Conservation (phyloP, 2,329 filamentous ascomycete genomes). For the Huntiella moniliformis region DNA sequence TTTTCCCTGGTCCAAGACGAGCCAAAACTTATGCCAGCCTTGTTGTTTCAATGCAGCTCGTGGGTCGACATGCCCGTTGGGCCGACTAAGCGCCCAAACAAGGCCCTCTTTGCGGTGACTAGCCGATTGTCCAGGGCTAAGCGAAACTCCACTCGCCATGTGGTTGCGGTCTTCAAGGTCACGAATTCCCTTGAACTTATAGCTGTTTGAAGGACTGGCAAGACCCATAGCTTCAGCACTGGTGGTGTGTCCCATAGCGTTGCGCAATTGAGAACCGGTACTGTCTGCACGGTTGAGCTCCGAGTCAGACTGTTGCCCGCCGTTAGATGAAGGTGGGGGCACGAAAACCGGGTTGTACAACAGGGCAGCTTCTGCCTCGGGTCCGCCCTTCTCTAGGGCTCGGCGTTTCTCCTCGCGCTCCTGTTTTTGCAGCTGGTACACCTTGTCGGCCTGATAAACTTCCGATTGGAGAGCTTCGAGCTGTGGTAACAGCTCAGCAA, state of each 20-base stretch:
- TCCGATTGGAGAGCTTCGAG: conserved; percentile 74
- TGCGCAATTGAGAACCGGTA: conserved; percentile 43
- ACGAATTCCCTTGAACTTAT: conserved; percentile 75
- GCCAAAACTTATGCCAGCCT: conserved; percentile 99
- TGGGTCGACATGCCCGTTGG: conserved; percentile 86
- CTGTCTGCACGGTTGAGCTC: conserved; percentile 59
- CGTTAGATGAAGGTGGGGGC: conserved; percentile 37
- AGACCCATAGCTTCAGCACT: conserved; percentile 6
- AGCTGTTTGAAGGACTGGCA: conserved; percentile 31
- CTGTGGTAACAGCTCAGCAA: conserved; percentile 73
- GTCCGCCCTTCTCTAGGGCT: conserved; percentile 59
- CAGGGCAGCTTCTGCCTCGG: conserved; percentile 2
- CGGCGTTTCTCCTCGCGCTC: conserved; percentile 90
- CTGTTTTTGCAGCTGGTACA: conserved; percentile 87
- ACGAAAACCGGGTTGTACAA: conserved; percentile 32
- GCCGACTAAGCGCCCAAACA: conserved; percentile 82
- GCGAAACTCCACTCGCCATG: conserved; percentile 24
- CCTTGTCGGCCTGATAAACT: conserved; percentile 86
- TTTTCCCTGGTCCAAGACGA: conserved; percentile 90
- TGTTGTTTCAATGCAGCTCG: conserved; percentile 79
- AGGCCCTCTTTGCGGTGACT: conserved; percentile 81
- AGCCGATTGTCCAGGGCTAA: conserved; percentile 33
- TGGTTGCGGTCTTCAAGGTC: conserved; percentile 73
- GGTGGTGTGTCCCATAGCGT: conserved; percentile 21
- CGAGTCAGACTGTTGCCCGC: conserved; percentile 37